Percentiles rank a stretch among this genome's conserved stretches.
phyloP scores from a whole-genome alignment of 163 green algal genomes.

The Coccomyxa subellipsoidea region DNA sequence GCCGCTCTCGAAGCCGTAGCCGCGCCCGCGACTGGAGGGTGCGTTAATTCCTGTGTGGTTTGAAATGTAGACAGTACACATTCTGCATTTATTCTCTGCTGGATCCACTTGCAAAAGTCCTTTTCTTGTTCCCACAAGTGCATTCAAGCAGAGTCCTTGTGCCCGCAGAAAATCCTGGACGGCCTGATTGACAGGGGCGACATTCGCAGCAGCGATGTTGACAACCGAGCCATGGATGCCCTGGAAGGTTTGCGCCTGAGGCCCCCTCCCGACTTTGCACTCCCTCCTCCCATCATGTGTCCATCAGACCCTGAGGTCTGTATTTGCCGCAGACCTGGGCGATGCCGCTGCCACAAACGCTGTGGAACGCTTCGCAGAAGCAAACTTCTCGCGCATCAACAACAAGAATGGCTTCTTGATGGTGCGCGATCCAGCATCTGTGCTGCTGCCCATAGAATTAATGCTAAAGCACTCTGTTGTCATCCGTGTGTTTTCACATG shows the following conservation, averaged over 20 bases:
- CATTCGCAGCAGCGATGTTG: constrained; percentile 10
- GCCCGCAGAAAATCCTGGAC: constrained; percentile 27
- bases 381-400: constrained; percentile 37
- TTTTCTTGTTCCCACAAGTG: too few species aligned
- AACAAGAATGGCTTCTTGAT: constrained; percentile 46
- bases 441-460: too few species aligned
- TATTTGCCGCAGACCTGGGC: constrained; percentile 16
- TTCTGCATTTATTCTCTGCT: neutral
- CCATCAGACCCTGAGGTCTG: too few species aligned
- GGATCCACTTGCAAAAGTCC: too few species aligned
- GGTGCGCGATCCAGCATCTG: constrained; percentile 10
- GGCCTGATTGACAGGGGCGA: constrained; percentile 18
- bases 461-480: neutral
- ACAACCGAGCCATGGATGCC: constrained; percentile 22
- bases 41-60: neutral
- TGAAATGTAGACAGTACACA: neutral
- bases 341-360: constrained; percentile 21
- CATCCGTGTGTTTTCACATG: neutral
- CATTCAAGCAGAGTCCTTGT: too few species aligned
- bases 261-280: neutral
- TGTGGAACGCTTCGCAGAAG: constrained; percentile 33
- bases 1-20: constrained; percentile 9
- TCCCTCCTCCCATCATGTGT: neutral
- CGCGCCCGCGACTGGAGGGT: constrained; percentile 14
- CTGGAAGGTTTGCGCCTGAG: constrained; percentile 18